Conservation (phyloP, 2,329 filamentous ascomycete genomes). For the Exophiala spinifera region DNA sequence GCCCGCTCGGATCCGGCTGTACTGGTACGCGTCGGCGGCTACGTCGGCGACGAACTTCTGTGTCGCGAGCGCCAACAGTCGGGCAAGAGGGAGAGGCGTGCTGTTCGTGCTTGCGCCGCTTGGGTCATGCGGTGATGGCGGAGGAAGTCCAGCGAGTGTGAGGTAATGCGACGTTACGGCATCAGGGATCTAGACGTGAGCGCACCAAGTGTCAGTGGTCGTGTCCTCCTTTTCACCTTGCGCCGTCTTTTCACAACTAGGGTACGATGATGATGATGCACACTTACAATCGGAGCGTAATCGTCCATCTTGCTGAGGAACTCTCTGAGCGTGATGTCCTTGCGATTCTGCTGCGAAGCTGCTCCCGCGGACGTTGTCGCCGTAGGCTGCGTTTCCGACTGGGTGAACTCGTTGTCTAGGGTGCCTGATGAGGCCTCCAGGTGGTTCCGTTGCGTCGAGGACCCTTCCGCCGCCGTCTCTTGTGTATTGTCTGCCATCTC, state of each 20-base stretch:
- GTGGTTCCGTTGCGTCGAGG: constrained; percentile 7
- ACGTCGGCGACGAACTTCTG: constrained; percentile 99
- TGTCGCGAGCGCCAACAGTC: constrained; percentile 91
- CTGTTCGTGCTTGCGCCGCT: constrained; percentile 71
- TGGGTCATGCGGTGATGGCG: constrained; percentile 77
- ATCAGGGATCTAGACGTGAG: constrained; percentile 79
- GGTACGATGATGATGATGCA: constrained; percentile 1
- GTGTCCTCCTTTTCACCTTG: neutral
- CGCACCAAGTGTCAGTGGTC: neutral
- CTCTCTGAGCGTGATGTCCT: constrained; percentile 88
- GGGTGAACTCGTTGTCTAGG: constrained; percentile 21
- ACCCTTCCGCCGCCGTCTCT: constrained; percentile 25
- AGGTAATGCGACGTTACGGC: constrained; percentile 98
- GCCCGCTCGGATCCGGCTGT: constrained; percentile 89
- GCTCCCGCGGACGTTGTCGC: constrained; percentile 13
- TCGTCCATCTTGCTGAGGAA: constrained; percentile 97
- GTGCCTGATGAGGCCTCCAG: constrained; percentile 21
- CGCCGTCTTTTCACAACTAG: neutral
- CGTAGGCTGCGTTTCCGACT: constrained; percentile 19
- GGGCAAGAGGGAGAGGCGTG: constrained; percentile 75
- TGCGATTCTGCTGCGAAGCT: constrained; percentile 64
- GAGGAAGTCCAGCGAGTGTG: constrained; percentile 89
- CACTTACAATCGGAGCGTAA: constrained; percentile 86
- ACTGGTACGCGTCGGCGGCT: constrained; percentile 95
- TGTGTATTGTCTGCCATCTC: constrained; percentile 29